These are phyloP conservation scores for Wallacemonas collosoma DNA, from an alignment of 208 protist species.

Conservation along the genomic window DNA sequence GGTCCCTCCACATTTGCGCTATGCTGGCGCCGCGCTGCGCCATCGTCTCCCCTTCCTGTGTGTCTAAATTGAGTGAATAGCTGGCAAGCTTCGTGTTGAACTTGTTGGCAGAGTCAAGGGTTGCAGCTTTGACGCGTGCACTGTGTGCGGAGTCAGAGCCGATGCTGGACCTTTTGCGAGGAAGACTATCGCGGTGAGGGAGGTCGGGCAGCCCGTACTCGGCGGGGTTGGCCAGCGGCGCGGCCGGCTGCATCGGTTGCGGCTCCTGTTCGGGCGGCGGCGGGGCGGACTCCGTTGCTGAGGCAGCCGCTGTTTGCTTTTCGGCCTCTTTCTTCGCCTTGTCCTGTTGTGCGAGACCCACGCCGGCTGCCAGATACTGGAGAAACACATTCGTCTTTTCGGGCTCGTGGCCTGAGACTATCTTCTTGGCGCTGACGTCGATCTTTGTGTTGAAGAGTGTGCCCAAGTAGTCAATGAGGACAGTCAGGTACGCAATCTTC, in stretches of 20 bases:
- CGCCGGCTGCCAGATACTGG: slow-evolving; percentile 76
- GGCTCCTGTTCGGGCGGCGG: slow-evolving; percentile 15
- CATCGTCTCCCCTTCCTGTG: slow-evolving; percentile 28
- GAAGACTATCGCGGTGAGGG: slow-evolving; percentile 25
- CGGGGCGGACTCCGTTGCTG: neutral
- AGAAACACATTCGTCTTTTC: slow-evolving; percentile 92
- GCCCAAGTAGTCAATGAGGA: slow-evolving; percentile 71
- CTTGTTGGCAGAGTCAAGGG: slow-evolving; percentile 19
- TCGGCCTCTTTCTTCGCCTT: slow-evolving; percentile 38
- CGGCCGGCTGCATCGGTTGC: neutral
- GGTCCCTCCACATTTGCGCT: slow-evolving; percentile 79
- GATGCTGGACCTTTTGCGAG: slow-evolving; percentile 28
- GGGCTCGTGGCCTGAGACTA: slow-evolving; percentile 84
- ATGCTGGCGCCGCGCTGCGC: slow-evolving; percentile 58
- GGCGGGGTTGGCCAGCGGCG: slow-evolving; percentile 11
- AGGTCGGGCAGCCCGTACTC: slow-evolving; percentile 21
- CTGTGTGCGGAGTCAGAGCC: neutral
- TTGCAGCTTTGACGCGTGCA: slow-evolving; percentile 6
- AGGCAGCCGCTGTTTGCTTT: slow-evolving; percentile 7
- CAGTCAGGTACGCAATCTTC: slow-evolving; percentile 84
- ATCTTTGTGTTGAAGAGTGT: slow-evolving; percentile 67
- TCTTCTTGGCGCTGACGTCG: slow-evolving; percentile 87
- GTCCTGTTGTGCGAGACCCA: slow-evolving; percentile 80
- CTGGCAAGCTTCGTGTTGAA: slow-evolving; percentile 66
- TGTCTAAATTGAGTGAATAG: slow-evolving; percentile 64